Evolutionary conservation across 2,329 filamentous ascomycete species (phyloP), one percentile per base, ranked within the genome.

Genomic region (Pseudocercospora vitis): DNA sequence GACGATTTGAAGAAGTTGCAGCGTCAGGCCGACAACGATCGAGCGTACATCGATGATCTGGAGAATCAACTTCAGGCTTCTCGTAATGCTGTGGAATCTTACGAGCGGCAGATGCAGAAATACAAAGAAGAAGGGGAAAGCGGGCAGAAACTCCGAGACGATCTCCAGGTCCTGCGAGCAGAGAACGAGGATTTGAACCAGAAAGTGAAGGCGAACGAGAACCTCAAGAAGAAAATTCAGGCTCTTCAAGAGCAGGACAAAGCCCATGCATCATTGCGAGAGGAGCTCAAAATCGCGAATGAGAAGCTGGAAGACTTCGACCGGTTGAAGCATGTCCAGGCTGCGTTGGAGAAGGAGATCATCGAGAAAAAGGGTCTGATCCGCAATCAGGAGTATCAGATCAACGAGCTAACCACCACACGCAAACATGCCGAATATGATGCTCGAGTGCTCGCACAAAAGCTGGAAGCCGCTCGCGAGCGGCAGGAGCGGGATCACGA

Each of bases 201-300:
- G 55, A 77, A 75, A 55, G 70, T 74, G 21, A 77, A 77, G 54
- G 76, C 76, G 18, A 78, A 77, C 52, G 77, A 79, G 60, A 79
- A 79, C 53, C 71, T 79, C 18, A 77, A 75, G 63, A 79, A 78
- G 70, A 79, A 79, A 67, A 78, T 79, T 24, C 75, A 78, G 56
- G 68, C 74, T 3, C 63, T 79, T 35, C 74, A 76, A 35, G 76
- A 78, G 47, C 73, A 77, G 53, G 74, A 76, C 16, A 76, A 74
- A 52, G 68, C 67, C 8, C 68, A 74, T 21, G 71, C 73, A 16
- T 64, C 68, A 3, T 62, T 78, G 1, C 70, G 74, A 7, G 71
- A 76, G 58, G 75, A 78, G 52, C 67, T 78, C 24, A 74, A 76
- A 54, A 63, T 67, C 35, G 70, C 73, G 8, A 68, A 71, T 18